Base-by-base conservation (phyloP, 164 flowering plant genomes). In the Kingdonia uniflora region DNA sequence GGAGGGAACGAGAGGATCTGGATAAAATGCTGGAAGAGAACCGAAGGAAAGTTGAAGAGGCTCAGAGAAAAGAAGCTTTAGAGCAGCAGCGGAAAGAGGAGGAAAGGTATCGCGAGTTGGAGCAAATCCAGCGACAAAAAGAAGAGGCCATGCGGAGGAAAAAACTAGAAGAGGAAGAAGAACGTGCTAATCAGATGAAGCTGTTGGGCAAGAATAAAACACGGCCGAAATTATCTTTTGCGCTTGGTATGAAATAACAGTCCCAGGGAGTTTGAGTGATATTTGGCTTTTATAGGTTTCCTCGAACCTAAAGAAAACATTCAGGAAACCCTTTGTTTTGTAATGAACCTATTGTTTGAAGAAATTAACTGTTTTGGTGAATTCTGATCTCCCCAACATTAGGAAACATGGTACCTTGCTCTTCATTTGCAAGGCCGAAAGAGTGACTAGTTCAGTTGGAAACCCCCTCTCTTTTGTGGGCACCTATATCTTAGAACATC, bases 161-260 rank as follows among this genome's bases (percentile, higher is more conserved):
- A 80, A 94, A 82, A 64, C 70, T 76, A 55, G 78, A 86, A 68
- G 97, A 89, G 66, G 97, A 94, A 60, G 95, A 87, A 70, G 86
- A 81, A 60, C 79, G 96, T 13, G 60, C 69, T 23, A 84, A 84
- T 55, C 97, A 86, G 65, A 81, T 80, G 82, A 77, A 74, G 53
- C 41, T 94, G 55, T 65, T 94, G 66, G 99, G 99, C 33, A 94
- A 89, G 79, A 94, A 94, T 77, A 94, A 94, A 61, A 67, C 95
- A 12, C 70, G 99, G 26, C 97, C 99, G 0, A 94, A 89, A 63
- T 65, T 94, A 58, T 94, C 99, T 0, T 89, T 87, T 63, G 99
- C 86, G 2, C 12, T 92, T 37, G 86, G 95, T 51, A 74, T 81
- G 10, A 92, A 92, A 57, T 85, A 76, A 87, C 37, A 20, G 45